Base-by-base conservation (phyloP, 129 eudicot genomes). In the Arctium minus region DNA sequence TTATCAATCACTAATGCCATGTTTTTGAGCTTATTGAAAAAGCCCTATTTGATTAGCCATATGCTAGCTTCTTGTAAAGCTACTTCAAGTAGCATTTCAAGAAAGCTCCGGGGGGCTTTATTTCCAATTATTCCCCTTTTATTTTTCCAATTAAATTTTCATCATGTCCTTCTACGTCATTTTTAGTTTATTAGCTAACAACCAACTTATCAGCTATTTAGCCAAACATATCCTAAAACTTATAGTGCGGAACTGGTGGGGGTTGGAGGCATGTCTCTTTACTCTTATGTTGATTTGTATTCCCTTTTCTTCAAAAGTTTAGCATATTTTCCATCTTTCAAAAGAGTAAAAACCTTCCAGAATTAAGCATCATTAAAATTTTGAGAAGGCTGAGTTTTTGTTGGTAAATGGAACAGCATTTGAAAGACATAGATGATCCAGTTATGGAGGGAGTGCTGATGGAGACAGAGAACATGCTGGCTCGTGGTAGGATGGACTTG, bases 381-480 rank as follows among this genome's bases (percentile, higher is more conserved):
- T 40, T 5, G 8, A 82, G 22, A 70, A 76, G 4, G 36, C 82
- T 67, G 68, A 71, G 8, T 8, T 30, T 27, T 33, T 37, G 2
- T 60, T 62, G 18, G 8, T 71, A 67, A 68, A 22, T 76, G 69
- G 27, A 75, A 77, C 94, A 96, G 99, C 96, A 93, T 85, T 87
- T 96, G 88, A 96, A 90, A 83, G 97, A 89, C 15, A 18, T 74
- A 44, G 88, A 90, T 35, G 94, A 90, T 74, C 98, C 98, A 1
- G 64, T 90, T 32, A 93, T 92, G 94, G 93, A 92, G 88, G 97
- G 92, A 77, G 91, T 94, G 77, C 70, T 96, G 64, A 77, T 90
- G 73, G 99, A 96, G 80, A 93, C 92, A 29, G 99, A 96, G 70
- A 89, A 89, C 79, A 96, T 96, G 98, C 84, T 96, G 18, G 96